These are phyloP conservation scores for Nicotiana tabacum DNA, from an alignment of 257 asterid genomes.

Conservation along the genomic window DNA sequence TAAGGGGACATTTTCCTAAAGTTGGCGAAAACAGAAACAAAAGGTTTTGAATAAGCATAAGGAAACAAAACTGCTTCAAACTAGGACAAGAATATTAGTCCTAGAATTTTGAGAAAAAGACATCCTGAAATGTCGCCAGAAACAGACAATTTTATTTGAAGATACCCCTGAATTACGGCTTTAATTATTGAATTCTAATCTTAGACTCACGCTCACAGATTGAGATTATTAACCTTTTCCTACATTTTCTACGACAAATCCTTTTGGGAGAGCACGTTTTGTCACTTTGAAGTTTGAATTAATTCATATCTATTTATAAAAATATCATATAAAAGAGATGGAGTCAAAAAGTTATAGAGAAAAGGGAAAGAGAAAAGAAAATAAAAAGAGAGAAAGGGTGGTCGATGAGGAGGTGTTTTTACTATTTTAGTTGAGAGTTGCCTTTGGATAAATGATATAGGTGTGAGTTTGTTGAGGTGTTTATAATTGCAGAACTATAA, in stretches of 20 bases:
- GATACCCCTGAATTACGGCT: neutral
- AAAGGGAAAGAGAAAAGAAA: neutral
- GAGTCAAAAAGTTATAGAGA: neutral
- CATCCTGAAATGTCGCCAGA: constrained; percentile 2
- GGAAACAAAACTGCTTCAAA: no score
- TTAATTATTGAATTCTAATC: neutral
- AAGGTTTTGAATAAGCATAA: no score
- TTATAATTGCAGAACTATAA: no score
- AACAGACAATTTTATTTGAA: neutral
- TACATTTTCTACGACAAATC: neutral
- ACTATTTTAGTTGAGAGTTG: no score
- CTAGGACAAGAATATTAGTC: neutral
- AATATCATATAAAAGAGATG: neutral
- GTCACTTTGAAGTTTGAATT: neutral
- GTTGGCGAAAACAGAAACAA: no score
- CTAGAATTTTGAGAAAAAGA: neutral
- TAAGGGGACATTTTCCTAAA: no score
- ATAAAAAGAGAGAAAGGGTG: neutral
- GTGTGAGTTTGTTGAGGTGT: no score
- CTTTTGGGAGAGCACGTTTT: neutral
- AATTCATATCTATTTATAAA: no score
- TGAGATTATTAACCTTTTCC: neutral
- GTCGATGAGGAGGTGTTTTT: neutral
- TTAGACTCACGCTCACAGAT: neutral
- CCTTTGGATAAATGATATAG: no score